Conservation (phyloP, 1,284 basidiomycete genomes). For the Ustilago xerochloae region DNA sequence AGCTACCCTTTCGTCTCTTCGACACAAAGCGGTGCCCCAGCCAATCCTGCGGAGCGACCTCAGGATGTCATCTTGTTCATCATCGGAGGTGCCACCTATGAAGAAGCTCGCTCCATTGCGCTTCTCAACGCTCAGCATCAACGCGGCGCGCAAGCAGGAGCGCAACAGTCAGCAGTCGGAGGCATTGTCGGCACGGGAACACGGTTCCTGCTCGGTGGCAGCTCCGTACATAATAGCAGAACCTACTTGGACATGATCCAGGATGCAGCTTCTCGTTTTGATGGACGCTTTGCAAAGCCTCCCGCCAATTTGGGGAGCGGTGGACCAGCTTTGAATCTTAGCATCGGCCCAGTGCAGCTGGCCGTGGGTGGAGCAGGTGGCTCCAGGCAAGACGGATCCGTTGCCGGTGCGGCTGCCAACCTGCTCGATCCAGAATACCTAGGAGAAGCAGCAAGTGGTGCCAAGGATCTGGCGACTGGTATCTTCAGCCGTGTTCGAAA, state of each 20-base stretch:
- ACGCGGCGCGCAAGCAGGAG: constrained; percentile 15
- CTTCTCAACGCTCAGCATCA: constrained; percentile 58
- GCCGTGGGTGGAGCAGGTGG: constrained; percentile 36
- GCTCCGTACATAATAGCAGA: constrained; percentile 58
- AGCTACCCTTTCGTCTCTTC: constrained; percentile 79
- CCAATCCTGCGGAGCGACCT: constrained; percentile 33
- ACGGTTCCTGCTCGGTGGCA: constrained; percentile 64
- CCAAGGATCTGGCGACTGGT: constrained; percentile 59
- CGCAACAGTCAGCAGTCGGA: constrained; percentile 22
- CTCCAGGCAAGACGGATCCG: constrained; percentile 16
- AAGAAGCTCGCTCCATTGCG: constrained; percentile 62
- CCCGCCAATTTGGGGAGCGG: constrained; percentile 36
- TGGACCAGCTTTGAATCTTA: constrained; percentile 52
- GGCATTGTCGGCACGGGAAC: constrained; percentile 44
- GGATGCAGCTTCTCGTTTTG: constrained; percentile 59
- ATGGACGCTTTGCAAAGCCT: constrained; percentile 48
- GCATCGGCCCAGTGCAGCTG: constrained; percentile 60
- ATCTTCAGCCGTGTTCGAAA: constrained; percentile 56
- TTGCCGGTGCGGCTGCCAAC: constrained; percentile 21
- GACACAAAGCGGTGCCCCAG: neutral
- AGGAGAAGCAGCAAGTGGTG: constrained; percentile 60
- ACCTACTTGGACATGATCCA: constrained; percentile 63
- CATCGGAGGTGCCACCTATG: constrained; percentile 66
- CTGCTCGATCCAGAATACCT: constrained; percentile 46
- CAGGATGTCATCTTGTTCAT: constrained; percentile 67